Percentiles rank a stretch among this genome's conserved stretches.
These are phyloP conservation scores for Magnusiomyces fungicola DNA, from an alignment of 1,139 yeast species.

Conservation along the genomic window DNA sequence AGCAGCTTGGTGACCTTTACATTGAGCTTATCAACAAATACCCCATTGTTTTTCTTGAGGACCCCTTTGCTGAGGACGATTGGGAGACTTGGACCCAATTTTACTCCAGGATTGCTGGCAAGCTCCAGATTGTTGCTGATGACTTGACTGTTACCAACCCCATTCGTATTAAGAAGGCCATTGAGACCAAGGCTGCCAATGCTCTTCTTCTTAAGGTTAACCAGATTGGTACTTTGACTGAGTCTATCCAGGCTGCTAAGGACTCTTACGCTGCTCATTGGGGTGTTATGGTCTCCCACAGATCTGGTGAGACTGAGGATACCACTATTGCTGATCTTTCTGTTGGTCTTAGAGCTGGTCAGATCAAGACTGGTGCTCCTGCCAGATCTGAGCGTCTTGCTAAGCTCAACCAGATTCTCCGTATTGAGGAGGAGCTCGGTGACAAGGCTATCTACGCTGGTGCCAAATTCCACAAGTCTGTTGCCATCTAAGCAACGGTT, in stretches of 20 bases:
- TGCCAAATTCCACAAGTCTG: conserved; percentile 58
- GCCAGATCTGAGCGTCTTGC: conserved; percentile 99
- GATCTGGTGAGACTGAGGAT: conserved; percentile 99
- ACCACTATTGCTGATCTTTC: conserved; percentile 93
- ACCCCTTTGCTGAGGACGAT: conserved; percentile 98
- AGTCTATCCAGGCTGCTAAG: conserved; percentile 88
- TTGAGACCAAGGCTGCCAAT: conserved; percentile 88
- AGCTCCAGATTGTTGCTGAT: conserved; percentile 88
- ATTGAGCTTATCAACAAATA: conserved; percentile 68
- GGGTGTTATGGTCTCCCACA: conserved; percentile 98
- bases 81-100: conserved; percentile 96
- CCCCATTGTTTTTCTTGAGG: conserved; percentile 96
- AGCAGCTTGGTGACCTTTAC: conserved; percentile 79
- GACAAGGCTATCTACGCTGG: conserved; percentile 94
- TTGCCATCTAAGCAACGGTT: conserved; percentile 22
- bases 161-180: conserved; percentile 83
- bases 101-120: conserved; percentile 54
- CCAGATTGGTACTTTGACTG: conserved; percentile 80
- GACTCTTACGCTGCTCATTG: conserved; percentile 87
- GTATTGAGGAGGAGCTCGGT: conserved; percentile 96
- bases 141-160: conserved; percentile 98
- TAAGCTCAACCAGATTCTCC: conserved; percentile 82
- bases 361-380: conserved; percentile 99
- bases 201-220: conserved; percentile 92
- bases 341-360: conserved; percentile 96